phyloP scores from a whole-genome alignment of 2,329 filamentous ascomycete genomes.

The Phialophora verrucosa region DNA sequence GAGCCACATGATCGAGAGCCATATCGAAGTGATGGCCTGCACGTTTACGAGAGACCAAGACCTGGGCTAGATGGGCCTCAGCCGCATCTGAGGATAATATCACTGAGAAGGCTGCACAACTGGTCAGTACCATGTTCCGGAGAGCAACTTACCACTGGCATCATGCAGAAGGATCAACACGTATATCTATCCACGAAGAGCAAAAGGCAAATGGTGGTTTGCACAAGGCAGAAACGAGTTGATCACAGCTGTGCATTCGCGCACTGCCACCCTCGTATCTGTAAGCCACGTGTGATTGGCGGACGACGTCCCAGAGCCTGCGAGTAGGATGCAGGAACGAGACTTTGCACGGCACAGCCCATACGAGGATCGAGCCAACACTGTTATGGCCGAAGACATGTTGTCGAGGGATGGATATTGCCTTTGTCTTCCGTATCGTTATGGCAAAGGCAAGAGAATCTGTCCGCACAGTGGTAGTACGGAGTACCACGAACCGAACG shows the following conservation, averaged over 20 bases:
- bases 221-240: conserved; percentile 1
- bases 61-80: background rate
- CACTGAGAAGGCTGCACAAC: background rate
- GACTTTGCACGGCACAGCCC: too few species aligned
- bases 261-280: conserved; percentile 1
- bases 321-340: background rate
- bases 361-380: background rate
- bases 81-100: background rate
- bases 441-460: background rate
- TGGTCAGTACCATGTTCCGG: background rate
- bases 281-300: background rate
- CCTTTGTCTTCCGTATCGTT: background rate
- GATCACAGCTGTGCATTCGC: conserved; percentile 11
- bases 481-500: background rate
- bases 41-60: background rate
- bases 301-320: background rate
- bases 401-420: background rate
- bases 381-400: background rate
- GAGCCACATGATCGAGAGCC: background rate
- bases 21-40: background rate
- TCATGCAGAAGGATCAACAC: background rate
- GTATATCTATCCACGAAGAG: background rate
- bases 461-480: too few species aligned
- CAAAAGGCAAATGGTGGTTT: background rate
- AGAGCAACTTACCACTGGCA: background rate